A percentile compares a stretch with the other conserved stretches of the same genome.
Conservation (phyloP, 345 rosid genomes). For the Aquilaria yunnanensis region DNA sequence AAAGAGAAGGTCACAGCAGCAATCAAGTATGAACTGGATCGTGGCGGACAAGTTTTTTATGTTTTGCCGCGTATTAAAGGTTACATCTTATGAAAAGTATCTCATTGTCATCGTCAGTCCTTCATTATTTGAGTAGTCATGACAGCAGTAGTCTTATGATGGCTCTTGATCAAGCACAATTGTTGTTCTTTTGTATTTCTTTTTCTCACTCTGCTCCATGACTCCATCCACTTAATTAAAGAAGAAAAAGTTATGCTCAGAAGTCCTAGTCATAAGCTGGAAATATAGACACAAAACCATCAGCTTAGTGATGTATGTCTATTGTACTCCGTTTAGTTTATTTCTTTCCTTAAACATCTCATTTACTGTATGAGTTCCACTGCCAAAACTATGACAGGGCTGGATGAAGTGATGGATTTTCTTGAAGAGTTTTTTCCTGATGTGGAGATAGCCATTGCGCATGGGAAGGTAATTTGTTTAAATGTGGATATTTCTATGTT, state of each 20-base stretch:
- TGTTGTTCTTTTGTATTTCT: no score
- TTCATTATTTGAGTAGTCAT: not conserved
- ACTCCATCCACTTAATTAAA: no score
- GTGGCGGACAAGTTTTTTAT: constrained; percentile 91
- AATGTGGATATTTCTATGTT: not conserved
- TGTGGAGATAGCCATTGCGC: constrained; percentile 81
- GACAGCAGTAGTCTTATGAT: constrained; percentile 1
- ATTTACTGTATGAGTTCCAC: no score
- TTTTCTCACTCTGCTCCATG: no score
- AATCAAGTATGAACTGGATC: constrained; percentile 72
- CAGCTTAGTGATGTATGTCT: no score
- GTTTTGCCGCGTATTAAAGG: constrained; percentile 97
- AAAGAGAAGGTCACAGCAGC: constrained; percentile 64
- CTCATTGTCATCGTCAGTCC: not conserved
- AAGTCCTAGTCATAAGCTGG: no score
- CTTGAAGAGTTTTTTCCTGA: constrained; percentile 69
- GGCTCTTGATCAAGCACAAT: no score
- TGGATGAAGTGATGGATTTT: constrained; percentile 77
- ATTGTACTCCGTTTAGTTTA: no score
- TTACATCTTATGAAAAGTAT: constrained; percentile 16
- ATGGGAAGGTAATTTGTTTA: constrained; percentile 67
- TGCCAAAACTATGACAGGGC: constrained; percentile 41
- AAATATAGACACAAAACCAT: no score
- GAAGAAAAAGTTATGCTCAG: no score
- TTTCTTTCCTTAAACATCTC: no score